phyloP scores from a whole-genome alignment of 2,329 filamentous ascomycete species.

The Chaetothyriales sp. region DNA sequence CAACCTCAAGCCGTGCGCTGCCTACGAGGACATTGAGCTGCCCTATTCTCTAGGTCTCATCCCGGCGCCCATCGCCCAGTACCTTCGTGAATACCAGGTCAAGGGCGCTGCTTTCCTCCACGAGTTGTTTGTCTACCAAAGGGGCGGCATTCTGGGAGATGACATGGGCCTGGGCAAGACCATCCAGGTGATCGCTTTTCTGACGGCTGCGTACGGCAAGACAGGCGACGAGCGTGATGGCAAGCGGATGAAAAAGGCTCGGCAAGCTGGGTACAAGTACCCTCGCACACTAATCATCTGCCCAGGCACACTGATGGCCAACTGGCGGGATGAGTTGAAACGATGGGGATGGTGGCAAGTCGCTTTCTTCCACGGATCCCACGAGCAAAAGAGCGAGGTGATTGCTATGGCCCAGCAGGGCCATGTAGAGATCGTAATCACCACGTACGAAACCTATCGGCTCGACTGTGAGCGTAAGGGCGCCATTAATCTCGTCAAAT shows the following conservation, averaged over 20 bases:
- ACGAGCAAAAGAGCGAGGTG: slow-evolving; percentile 49
- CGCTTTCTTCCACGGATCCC: slow-evolving; percentile 60
- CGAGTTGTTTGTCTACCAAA: slow-evolving; percentile 76
- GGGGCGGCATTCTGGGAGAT: slow-evolving; percentile 79
- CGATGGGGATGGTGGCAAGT: slow-evolving; percentile 95
- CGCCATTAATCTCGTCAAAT: slow-evolving; percentile 65
- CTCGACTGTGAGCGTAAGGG: slow-evolving; percentile 48
- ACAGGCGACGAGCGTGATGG: slow-evolving; percentile 72
- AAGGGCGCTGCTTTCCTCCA: slow-evolving; percentile 75
- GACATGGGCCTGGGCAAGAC: slow-evolving; percentile 98
- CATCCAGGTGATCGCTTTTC: slow-evolving; percentile 83
- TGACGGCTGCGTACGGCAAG: slow-evolving; percentile 86
- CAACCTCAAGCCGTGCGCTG: slow-evolving; percentile 46
- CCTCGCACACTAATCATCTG: slow-evolving; percentile 73
- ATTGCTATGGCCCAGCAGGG: slow-evolving; percentile 60
- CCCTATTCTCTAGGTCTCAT: slow-evolving; percentile 64
- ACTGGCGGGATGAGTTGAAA: slow-evolving; percentile 75
- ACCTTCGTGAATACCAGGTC: slow-evolving; percentile 81
- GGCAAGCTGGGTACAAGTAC: slow-evolving; percentile 57
- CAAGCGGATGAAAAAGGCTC: slow-evolving; percentile 77
- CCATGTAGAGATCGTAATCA: slow-evolving; percentile 77
- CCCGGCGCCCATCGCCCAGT: slow-evolving; percentile 78
- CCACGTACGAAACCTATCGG: slow-evolving; percentile 77
- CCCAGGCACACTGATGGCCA: slow-evolving; percentile 72
- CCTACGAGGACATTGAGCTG: slow-evolving; percentile 61